Percentiles rank a stretch among this genome's conserved stretches.
These are phyloP conservation scores for Claviceps africana DNA, from an alignment of 2,329 filamentous ascomycete species.

Conservation along the genomic window DNA sequence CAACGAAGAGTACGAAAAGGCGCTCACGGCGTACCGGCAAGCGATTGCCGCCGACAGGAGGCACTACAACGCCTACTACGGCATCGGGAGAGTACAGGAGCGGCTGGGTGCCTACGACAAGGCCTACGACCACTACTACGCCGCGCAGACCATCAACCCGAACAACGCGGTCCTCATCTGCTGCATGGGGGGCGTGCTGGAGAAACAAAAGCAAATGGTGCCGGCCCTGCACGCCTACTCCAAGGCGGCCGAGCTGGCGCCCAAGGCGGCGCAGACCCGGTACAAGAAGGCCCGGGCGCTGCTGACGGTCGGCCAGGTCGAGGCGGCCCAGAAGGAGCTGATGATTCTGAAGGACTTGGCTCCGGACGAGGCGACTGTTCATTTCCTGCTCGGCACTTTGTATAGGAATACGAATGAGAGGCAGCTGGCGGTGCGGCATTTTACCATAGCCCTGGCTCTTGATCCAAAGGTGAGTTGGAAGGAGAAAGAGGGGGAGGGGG, in stretches of 20 bases:
- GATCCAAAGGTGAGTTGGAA: slow-evolving; percentile 74
- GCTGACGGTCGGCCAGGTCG: slow-evolving; percentile 57
- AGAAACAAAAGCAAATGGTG: slow-evolving; percentile 72
- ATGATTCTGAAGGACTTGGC: slow-evolving; percentile 81
- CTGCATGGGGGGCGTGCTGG: slow-evolving; percentile 79
- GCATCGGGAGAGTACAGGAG: slow-evolving; percentile 69
- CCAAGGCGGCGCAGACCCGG: slow-evolving; percentile 65
- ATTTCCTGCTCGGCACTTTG: slow-evolving; percentile 80
- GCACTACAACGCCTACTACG: slow-evolving; percentile 98
- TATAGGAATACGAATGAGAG: slow-evolving; percentile 62
- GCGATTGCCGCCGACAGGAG: slow-evolving; percentile 75
- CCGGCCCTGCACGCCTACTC: slow-evolving; percentile 70
- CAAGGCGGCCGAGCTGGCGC: slow-evolving; percentile 69
- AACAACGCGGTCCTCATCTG: slow-evolving; percentile 86
- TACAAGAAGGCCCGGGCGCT: slow-evolving; percentile 88
- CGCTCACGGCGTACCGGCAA: slow-evolving; percentile 70
- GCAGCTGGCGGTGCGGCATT: slow-evolving; percentile 75
- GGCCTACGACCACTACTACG: slow-evolving; percentile 80
- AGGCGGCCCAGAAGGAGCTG: slow-evolving; percentile 66
- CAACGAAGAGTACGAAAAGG: slow-evolving; percentile 96
- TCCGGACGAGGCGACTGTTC: slow-evolving; percentile 89
- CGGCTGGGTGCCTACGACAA: slow-evolving; percentile 84
- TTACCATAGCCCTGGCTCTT: slow-evolving; percentile 86
- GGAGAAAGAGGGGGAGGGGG: too few species aligned
- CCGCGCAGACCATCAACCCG: slow-evolving; percentile 79